These are phyloP conservation scores for Carex cristatella DNA, from an alignment of 176 grass and related monocot genomes.

Conservation along the genomic window DNA sequence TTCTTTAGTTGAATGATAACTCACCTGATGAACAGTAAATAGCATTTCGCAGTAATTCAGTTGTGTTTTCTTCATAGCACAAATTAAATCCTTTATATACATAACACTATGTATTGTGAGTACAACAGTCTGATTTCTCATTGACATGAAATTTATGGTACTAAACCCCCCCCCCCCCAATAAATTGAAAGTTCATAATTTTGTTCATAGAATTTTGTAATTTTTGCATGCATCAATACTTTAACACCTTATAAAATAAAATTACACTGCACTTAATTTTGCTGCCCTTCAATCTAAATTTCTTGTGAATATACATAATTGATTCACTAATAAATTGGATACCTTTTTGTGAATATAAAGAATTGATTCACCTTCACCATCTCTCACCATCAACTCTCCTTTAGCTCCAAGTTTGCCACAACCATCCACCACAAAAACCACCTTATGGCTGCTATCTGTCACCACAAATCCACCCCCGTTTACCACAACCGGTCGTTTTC, in stretches of 20 bases:
- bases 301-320: conserved; percentile 49
- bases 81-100: no score
- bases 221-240: no score
- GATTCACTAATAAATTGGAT: conserved; percentile 26
- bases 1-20: no score
- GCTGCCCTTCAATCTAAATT: no score
- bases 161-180: no score
- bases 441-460: conserved; percentile 40
- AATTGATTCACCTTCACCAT: conserved; percentile 56
- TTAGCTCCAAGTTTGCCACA: conserved; percentile 77
- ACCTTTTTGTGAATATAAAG: conserved; percentile 85
- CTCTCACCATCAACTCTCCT: conserved; percentile 58
- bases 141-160: background rate
- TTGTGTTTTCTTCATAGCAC: no score
- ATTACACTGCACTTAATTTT: no score
- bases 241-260: no score
- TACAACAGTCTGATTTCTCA: background rate
- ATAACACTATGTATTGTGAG: background rate
- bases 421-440: conserved; percentile 67
- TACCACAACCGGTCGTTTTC: conserved; percentile 49
- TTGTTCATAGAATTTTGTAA: no score
- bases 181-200: no score
- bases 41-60: no score
- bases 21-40: no score
- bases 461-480: conserved; percentile 87